Base-by-base conservation (phyloP, 495 filamentous ascomycete genomes). In the Articulospora tetracladia region DNA sequence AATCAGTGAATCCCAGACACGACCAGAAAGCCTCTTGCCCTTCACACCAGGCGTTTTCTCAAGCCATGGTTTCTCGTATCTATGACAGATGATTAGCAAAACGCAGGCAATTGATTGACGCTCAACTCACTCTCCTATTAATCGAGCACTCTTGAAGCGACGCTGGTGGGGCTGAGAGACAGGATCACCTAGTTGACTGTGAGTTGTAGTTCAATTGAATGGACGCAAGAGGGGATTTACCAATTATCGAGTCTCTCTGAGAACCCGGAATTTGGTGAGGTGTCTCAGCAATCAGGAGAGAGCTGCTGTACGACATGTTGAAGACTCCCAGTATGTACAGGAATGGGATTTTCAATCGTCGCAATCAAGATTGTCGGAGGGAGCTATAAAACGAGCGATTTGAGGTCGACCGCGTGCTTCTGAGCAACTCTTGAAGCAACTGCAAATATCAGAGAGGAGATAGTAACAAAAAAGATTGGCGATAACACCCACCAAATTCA, bases 51-150 rank as follows among this genome's bases (percentile, higher is more conserved):
- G 58, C 41, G 64, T 66, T 24, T 72, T 70, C 1, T 60, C 52
- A 1, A 71, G 52, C 72, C 72, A 75, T 46, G 73, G 73, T 58
- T 73, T 70, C 61, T 74, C 74, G 55, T 73, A 77, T 30, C 59
- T 62, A 6, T 27, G 12, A 15, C 13, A 50, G 25, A 55, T 19
- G 36, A 24, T 49, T 7, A 50, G 8, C 3, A 22, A n/a, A 41
- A 1, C 24, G 15, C 25, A 36, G 30, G 48, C 1, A 10, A 49
- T 19, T n/a, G n/a, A n/a, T 8, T 25, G 27, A 22, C 6, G 3
- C 15, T 27, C 53, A 23, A 56, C 50, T 32, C 28, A 62, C 59
- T 49, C 28, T 52, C 54, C 59, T 2, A 56, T 28, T n/a, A 62
- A 41, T 48, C 59, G 34, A 1, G 53, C 41, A 50, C 59, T 62